phyloP scores from a whole-genome alignment of 495 filamentous ascomycete species.

The Polyplosphaeria fusca region DNA sequence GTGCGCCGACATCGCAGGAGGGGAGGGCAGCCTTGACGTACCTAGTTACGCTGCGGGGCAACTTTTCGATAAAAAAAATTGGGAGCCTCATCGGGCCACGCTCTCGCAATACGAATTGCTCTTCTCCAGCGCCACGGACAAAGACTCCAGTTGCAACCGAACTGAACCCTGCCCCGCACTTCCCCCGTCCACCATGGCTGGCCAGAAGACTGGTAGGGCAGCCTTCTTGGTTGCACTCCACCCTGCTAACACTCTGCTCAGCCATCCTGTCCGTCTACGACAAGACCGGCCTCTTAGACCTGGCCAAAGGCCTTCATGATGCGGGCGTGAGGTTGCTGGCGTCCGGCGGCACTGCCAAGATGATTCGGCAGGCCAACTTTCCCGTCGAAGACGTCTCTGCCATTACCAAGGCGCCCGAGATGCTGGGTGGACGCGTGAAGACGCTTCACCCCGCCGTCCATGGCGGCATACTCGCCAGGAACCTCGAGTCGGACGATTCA shows the following conservation, averaged over 20 bases:
- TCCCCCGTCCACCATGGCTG: conserved; percentile 25
- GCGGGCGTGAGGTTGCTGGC: conserved; percentile 89
- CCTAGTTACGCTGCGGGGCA: too few relatives aligned
- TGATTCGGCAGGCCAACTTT: conserved; percentile 94
- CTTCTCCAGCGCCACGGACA: too few relatives aligned
- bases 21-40: too few relatives aligned
- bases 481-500: conserved; percentile 89
- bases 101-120: too few relatives aligned
- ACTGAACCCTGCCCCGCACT: too few relatives aligned
- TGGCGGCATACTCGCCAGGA: conserved; percentile 79
- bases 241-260: conserved; percentile 27
- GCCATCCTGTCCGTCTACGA: conserved; percentile 98
- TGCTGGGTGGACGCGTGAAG: conserved; percentile 94
- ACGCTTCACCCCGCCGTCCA: conserved; percentile 68
- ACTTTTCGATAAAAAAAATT: too few relatives aligned
- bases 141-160: too few relatives aligned
- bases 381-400: conserved; percentile 94
- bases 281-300: conserved; percentile 93
- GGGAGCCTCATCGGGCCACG: too few relatives aligned
- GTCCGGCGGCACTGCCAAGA: conserved; percentile 86
- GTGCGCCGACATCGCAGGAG: too few relatives aligned
- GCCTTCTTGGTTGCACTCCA: neutral
- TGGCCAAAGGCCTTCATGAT: conserved; percentile 90
- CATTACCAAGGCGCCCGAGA: conserved; percentile 98
- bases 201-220: conserved; percentile 24